These are phyloP conservation scores for Plenodomus tracheiphilus DNA, from an alignment of 2,329 filamentous ascomycete species.

Conservation along the genomic window DNA sequence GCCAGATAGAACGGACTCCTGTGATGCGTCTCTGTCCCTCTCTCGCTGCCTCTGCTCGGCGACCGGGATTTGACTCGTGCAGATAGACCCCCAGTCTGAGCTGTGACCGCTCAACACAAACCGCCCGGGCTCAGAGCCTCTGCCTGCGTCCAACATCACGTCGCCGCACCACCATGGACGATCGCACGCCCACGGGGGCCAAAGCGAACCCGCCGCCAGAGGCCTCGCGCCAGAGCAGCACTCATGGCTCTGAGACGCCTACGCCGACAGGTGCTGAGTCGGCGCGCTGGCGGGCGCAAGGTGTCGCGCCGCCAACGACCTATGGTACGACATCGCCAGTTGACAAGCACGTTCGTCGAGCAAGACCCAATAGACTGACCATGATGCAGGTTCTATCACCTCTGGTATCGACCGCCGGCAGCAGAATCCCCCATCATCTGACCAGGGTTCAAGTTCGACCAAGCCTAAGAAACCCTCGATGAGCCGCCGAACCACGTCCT, in stretches of 20 bases:
- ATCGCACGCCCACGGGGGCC: slow-evolving; percentile 28
- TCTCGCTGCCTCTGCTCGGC: slow-evolving; percentile 10
- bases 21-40: slow-evolving; percentile 10
- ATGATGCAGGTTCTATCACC: slow-evolving; percentile 38
- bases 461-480: slow-evolving; percentile 72
- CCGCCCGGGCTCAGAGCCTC: slow-evolving; percentile 1
- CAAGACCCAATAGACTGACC: slow-evolving; percentile 9
- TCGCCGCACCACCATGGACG: slow-evolving; percentile 31
- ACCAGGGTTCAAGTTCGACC: slow-evolving; percentile 12
- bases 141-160: slow-evolving; percentile 12
- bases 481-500: slow-evolving; percentile 74
- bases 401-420: slow-evolving; percentile 37
- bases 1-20: slow-evolving; percentile 13
- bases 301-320: slow-evolving; percentile 30
- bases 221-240: slow-evolving; percentile 31
- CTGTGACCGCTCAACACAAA: slow-evolving; percentile 11
- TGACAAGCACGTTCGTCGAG: not conserved
- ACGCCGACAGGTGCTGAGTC: slow-evolving; percentile 25
- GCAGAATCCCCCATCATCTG: slow-evolving; percentile 23
- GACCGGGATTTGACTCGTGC: slow-evolving; percentile 18
- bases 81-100: slow-evolving; percentile 11
- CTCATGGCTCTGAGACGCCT: slow-evolving; percentile 27
- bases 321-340: slow-evolving; percentile 35
- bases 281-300: slow-evolving; percentile 36
- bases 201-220: slow-evolving; percentile 27